phyloP scores from a whole-genome alignment of 2,329 filamentous ascomycete genomes.

The Pseudogymnoascus sp. region DNA sequence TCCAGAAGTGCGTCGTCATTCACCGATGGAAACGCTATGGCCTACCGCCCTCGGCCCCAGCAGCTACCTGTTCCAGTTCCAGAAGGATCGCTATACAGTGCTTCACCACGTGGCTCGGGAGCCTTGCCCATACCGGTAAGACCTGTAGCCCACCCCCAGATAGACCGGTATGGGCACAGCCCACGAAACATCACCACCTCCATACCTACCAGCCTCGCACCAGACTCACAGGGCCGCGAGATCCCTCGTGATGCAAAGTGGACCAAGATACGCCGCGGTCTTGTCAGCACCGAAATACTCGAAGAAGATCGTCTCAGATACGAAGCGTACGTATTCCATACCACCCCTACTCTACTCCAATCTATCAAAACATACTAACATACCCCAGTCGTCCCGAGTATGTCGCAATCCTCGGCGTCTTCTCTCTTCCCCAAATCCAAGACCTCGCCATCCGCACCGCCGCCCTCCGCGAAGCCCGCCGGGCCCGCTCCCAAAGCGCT shows the following conservation, averaged over 20 bases:
- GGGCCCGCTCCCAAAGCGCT: constrained; percentile 2
- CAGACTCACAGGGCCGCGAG: constrained; percentile 48
- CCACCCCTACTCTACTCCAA: not conserved
- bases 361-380: not conserved
- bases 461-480: constrained; percentile 31
- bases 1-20: not conserved
- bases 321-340: constrained; percentile 37
- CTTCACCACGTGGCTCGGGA: not conserved
- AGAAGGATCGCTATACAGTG: not conserved
- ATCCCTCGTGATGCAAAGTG: constrained; percentile 52
- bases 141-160: not conserved
- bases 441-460: constrained; percentile 39
- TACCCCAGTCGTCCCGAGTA: constrained; percentile 42
- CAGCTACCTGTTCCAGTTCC: not conserved
- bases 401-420: constrained; percentile 51
- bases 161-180: constrained; percentile 1
- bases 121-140: not conserved
- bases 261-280: constrained; percentile 49
- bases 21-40: not conserved
- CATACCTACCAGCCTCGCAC: constrained; percentile 34
- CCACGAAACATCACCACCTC: not conserved
- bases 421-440: constrained; percentile 44
- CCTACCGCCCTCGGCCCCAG: not conserved
- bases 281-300: constrained; percentile 52
- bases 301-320: constrained; percentile 49